These are phyloP conservation scores for Panicum virgatum DNA, from an alignment of 202 grass and related monocot species.

Conservation along the genomic window DNA sequence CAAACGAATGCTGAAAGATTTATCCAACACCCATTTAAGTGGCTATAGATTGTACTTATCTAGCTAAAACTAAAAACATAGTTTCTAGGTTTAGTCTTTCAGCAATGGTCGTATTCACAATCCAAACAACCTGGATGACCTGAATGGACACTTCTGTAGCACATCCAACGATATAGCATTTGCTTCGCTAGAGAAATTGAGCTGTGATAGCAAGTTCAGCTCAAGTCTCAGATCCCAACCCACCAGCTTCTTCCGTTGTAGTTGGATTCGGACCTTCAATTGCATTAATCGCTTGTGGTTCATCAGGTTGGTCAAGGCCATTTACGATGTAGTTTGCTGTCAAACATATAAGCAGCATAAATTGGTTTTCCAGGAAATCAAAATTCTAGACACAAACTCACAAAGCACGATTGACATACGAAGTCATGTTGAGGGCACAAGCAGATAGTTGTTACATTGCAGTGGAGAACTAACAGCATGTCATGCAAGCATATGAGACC, in stretches of 20 bases:
- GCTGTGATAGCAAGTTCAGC: neutral
- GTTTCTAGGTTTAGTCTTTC: neutral
- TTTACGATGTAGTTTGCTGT: conserved; percentile 52
- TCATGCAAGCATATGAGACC: neutral
- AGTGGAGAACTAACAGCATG: neutral
- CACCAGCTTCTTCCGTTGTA: conserved; percentile 32
- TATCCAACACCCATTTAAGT: neutral
- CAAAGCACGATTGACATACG: neutral
- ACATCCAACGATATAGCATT: conserved; percentile 9
- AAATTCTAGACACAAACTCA: neutral
- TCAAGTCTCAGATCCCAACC: conserved; percentile 23
- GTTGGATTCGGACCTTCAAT: conserved; percentile 36
- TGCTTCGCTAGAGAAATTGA: neutral
- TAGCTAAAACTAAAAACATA: conserved; percentile 29
- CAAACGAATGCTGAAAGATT: conserved; percentile 6
- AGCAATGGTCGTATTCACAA: conserved; percentile 43
- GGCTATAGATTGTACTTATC: neutral
- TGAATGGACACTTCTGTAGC: neutral
- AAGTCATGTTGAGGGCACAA: conserved; percentile 7
- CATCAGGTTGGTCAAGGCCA: conserved; percentile 41
- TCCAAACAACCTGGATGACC: conserved; percentile 1
- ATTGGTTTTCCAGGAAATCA: conserved; percentile 9
- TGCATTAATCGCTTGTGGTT: conserved; percentile 17
- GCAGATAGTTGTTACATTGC: neutral
- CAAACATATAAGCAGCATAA: conserved; percentile 33